Percentiles rank a stretch among this genome's conserved stretches.
phyloP scores from a whole-genome alignment of 805 yeast genomes.

The Candida adriatica region DNA sequence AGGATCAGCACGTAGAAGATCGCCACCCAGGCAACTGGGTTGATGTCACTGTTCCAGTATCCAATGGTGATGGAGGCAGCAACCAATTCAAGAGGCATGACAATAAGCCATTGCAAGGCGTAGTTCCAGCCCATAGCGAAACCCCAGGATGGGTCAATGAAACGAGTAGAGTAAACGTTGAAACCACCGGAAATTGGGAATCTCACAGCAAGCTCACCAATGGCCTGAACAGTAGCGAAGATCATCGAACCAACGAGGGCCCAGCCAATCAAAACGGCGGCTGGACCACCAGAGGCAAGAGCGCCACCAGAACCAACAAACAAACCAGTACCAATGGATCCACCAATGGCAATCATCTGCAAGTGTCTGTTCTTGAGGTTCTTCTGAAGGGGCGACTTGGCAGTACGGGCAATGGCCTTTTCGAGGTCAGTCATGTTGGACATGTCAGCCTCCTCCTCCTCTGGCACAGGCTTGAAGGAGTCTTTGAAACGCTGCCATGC shows the following conservation, averaged over 20 bases:
- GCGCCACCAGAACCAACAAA: constrained; percentile 68
- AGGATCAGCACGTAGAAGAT: constrained; percentile 41
- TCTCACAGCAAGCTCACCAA: constrained; percentile 54
- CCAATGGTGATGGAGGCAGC: constrained; percentile 55
- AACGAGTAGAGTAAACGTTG: constrained; percentile 49
- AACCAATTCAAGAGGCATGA: constrained; percentile 43
- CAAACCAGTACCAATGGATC: constrained; percentile 75
- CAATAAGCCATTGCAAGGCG: constrained; percentile 44
- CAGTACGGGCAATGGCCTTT: constrained; percentile 32
- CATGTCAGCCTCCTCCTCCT: constrained; percentile 9
- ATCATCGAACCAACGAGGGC: constrained; percentile 40
- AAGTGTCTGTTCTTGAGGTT: constrained; percentile 42
- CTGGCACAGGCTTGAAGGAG: constrained; percentile 12
- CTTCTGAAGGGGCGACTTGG: constrained; percentile 27
- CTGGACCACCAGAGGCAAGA: constrained; percentile 59
- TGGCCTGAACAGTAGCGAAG: constrained; percentile 51
- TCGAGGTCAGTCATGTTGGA: constrained; percentile 36
- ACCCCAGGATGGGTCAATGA: constrained; percentile 53
- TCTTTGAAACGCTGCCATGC: constrained; percentile 18
- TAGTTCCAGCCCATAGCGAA: constrained; percentile 57
- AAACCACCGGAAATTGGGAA: constrained; percentile 66
- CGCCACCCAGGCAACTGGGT: constrained; percentile 43
- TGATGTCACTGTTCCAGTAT: constrained; percentile 40
- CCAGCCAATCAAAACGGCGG: constrained; percentile 35
- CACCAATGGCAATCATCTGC: constrained; percentile 61